Evolutionary conservation across 306 rosid species (phyloP).

Genomic region (Cucurbita ficifolia): DNA sequence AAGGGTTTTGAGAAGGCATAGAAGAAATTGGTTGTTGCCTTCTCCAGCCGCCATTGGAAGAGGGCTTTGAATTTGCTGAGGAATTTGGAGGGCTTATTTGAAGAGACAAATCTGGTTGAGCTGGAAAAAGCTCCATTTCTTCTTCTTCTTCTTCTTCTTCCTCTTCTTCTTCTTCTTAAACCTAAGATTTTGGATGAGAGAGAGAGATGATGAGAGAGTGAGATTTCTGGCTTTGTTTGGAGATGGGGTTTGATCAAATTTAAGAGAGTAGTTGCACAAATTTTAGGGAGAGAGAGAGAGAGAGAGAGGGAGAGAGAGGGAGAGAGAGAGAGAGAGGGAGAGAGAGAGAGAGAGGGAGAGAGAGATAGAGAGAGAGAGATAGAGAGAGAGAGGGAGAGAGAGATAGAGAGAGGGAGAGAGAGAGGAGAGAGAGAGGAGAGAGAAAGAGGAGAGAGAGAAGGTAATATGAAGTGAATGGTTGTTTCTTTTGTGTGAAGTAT

Average conservation of each 20-base stretch:
- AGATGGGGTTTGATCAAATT: constrained; percentile 34
- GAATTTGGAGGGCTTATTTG: constrained; percentile 94
- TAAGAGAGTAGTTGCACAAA: constrained; percentile 68
- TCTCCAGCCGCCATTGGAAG: constrained; percentile 29
- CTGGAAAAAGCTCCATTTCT: constrained; percentile 78
- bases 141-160: background rate
- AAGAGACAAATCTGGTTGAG: constrained; percentile 88
- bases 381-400: too few relatives aligned
- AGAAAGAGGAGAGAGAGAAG: constrained; percentile 31
- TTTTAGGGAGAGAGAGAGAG: constrained; percentile 35
- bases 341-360: too few relatives aligned
- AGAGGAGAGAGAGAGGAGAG: constrained; percentile 26
- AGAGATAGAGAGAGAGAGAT: too few relatives aligned
- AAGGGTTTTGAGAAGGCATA: constrained; percentile 15
- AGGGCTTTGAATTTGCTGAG: constrained; percentile 4
- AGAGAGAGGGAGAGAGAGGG: constrained; percentile 25
- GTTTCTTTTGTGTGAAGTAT: constrained; percentile 96
- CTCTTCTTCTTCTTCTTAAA: background rate
- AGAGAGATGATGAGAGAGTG: background rate
- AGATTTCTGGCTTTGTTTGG: constrained; percentile 23
- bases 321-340: constrained; percentile 7
- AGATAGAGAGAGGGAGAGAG: too few relatives aligned
- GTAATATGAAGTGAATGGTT: constrained; percentile 76
- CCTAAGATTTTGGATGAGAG: constrained; percentile 4
- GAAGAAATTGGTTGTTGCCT: constrained; percentile 17